Conservation (phyloP, 176 grass and related monocot genomes). For the Poa annua region DNA sequence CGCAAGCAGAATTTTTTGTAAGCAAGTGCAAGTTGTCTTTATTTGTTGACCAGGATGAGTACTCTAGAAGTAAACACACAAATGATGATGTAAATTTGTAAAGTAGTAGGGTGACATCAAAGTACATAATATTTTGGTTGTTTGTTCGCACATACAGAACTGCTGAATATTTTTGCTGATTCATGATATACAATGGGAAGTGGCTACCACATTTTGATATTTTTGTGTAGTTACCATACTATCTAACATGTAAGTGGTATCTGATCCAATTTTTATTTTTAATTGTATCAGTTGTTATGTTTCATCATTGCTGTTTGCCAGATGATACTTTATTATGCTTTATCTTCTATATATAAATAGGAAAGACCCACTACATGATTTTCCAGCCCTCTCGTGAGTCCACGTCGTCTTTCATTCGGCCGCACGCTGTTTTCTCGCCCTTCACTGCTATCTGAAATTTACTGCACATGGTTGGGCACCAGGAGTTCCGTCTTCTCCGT, state of each 20-base stretch:
- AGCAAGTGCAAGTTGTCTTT: conserved; percentile 31
- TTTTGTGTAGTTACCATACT: conserved; percentile 21
- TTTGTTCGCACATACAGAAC: conserved; percentile 6
- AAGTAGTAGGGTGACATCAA: conserved; percentile 40
- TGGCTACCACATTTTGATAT: not conserved
- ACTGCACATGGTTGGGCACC: too few species aligned
- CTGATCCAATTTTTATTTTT: conserved; percentile 1
- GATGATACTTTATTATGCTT: not conserved
- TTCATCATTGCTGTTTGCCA: not conserved
- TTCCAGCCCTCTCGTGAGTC: too few species aligned
- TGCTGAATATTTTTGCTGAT: conserved; percentile 14
- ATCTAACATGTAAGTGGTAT: not conserved
- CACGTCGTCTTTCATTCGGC: too few species aligned
- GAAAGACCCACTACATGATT: too few species aligned
- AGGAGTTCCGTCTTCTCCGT: too few species aligned
- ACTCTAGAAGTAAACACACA: conserved; percentile 1
- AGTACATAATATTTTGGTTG: not conserved
- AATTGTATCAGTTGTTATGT: conserved; percentile 29
- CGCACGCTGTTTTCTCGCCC: too few species aligned
- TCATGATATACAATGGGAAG: conserved; percentile 28
- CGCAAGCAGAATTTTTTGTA: not conserved
- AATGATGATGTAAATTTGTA: conserved; percentile 36
- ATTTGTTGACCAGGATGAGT: conserved; percentile 28
- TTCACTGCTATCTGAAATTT: too few species aligned
- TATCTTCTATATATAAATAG: too few species aligned